These are phyloP conservation scores for Neonectria punicea DNA, from an alignment of 2,329 filamentous ascomycete genomes.

Conservation along the genomic window DNA sequence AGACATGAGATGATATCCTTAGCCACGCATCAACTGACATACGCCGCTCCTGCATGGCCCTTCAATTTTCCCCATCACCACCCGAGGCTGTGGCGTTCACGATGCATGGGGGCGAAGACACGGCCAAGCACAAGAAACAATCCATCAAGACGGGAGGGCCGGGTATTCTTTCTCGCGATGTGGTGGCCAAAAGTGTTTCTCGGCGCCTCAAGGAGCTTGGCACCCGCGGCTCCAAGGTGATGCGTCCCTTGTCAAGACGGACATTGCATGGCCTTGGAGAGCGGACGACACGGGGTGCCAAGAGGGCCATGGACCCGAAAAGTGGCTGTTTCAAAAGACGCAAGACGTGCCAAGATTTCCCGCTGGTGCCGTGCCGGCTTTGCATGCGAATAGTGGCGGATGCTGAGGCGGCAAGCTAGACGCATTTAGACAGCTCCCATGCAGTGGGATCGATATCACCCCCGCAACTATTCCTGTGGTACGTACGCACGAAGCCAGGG, in stretches of 20 bases:
- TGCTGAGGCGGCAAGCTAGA: background rate
- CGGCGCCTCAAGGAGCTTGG: background rate
- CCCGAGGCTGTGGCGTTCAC: background rate
- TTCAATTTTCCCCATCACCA: conserved; percentile 2
- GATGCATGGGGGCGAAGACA: background rate
- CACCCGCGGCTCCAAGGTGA: background rate
- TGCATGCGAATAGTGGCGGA: background rate
- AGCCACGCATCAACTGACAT: background rate
- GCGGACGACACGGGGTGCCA: background rate
- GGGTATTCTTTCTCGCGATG: background rate
- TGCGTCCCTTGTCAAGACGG: background rate
- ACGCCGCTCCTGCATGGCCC: background rate
- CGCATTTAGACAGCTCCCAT: background rate
- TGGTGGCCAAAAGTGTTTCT: background rate
- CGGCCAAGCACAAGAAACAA: background rate
- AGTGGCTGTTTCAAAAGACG: background rate
- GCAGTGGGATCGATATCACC: background rate
- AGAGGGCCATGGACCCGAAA: background rate
- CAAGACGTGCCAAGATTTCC: background rate
- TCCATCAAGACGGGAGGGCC: background rate
- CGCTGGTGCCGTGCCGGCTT: background rate
- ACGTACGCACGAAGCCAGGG: background rate
- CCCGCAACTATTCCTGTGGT: conserved; percentile 1
- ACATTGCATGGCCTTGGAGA: background rate
- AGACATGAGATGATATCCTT: background rate